Evolutionary conservation across 495 filamentous ascomycete genomes (phyloP), one percentile per base, ranked within the genome.

Genomic region (Daldinia grandis): DNA sequence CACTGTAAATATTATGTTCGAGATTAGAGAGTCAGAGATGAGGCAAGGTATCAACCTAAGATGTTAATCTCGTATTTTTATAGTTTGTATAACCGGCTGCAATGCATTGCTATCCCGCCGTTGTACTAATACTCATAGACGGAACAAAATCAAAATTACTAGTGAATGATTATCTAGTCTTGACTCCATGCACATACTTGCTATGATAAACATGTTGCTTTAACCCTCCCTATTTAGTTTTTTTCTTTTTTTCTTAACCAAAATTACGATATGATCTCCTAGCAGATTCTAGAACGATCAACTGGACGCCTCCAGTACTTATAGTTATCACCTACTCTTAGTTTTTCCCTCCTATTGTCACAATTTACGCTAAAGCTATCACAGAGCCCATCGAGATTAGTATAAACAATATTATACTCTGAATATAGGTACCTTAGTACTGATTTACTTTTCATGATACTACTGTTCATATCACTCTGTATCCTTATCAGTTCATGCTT

Each of bases 1-100:
- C 3, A 95, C 92, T 15, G 88, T 90, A 17, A 94, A 98, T 83
- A 82, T 97, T 66, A 99, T 98, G 95, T 97, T 98, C 84, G 96
- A 99, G 84, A 86, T 95, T 51, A 81, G 95, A 55, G 91, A 98
- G 81, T 84, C 84, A 68, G 95, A 99, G 84, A 81, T 86, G 73
- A 86, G 95, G 58, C 87, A 84, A 49, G 95, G 95, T 1, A 92
- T 98, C 62, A 84, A 89, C 66, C 68, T 98, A 81, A 98, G 93
- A 81, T 99, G 93, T 78, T 99, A 78, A 80, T 60, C n/a, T 35
- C 24, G 49, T 12, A 53, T 28, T 47, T 9, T 9, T 8, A 19
- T 24, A 19, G 25, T 27, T 30, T n/a, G 31, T 27, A 17, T 24
- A 40, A 28, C 30, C 7, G 27, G 15, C 14, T 5, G 24, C 19